These are phyloP conservation scores for Parastagonospora nodorum DNA, from an alignment of 2,329 filamentous ascomycete genomes.

Conservation along the genomic window DNA sequence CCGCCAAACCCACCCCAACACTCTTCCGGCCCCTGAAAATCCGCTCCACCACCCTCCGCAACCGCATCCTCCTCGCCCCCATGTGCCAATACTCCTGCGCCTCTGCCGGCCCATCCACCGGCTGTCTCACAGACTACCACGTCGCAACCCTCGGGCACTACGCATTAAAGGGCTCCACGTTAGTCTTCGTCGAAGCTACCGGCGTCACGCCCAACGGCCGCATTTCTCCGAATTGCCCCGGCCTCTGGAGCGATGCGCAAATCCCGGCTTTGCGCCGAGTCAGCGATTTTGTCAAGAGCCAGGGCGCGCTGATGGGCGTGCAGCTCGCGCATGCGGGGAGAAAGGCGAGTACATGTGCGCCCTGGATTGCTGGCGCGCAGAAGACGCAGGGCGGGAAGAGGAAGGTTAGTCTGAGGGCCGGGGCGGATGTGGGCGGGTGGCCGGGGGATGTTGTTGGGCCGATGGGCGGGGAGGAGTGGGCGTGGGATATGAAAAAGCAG, in stretches of 20 bases:
- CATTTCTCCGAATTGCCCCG: constrained; percentile 45
- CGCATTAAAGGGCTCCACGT: constrained; percentile 43
- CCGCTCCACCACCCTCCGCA: constrained; percentile 40
- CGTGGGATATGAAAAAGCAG: constrained; percentile 45
- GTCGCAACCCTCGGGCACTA: constrained; percentile 47
- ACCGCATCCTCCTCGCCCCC: constrained; percentile 46
- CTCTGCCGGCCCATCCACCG: constrained; percentile 40
- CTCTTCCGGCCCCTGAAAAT: constrained; percentile 46
- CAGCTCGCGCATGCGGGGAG: constrained; percentile 45
- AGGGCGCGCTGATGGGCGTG: constrained; percentile 38
- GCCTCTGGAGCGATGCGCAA: constrained; percentile 44
- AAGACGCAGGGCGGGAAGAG: constrained; percentile 23
- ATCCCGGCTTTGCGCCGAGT: constrained; percentile 41
- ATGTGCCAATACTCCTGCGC: constrained; percentile 47
- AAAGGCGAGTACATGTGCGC: constrained; percentile 40
- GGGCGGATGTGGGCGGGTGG: constrained; percentile 40
- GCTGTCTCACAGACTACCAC: constrained; percentile 46
- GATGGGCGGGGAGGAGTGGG: constrained; percentile 45
- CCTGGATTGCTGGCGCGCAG: constrained; percentile 32
- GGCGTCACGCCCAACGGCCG: constrained; percentile 44
- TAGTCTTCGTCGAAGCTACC: constrained; percentile 46
- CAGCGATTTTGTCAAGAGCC: constrained; percentile 42
- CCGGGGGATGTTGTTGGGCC: constrained; percentile 43
- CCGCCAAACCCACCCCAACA: constrained; percentile 23
- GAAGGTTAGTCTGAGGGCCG: constrained; percentile 36